A percentile compares a stretch with the other conserved stretches of the same genome.
Conservation (phyloP, 305 asterid genomes). For the Ajuga reptans region DNA sequence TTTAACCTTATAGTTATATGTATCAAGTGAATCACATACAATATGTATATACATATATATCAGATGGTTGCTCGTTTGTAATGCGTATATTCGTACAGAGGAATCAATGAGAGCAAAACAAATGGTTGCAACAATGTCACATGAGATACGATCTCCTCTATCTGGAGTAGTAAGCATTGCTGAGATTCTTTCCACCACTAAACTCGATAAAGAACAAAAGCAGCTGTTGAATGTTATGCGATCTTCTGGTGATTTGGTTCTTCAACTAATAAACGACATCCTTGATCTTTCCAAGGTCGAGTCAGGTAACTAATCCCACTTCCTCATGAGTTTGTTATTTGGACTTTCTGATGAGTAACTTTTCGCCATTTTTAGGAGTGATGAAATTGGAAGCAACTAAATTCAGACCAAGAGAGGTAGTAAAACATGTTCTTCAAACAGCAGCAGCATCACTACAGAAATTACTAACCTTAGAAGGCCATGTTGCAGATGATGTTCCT, state of each 20-base stretch:
- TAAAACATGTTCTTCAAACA: slow-evolving; percentile 86
- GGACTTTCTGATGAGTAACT: too few relatives aligned
- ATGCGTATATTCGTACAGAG: too few relatives aligned
- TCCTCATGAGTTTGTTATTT: too few relatives aligned
- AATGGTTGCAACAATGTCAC: slow-evolving; percentile 97
- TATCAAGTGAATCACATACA: too few relatives aligned
- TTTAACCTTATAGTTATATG: too few relatives aligned
- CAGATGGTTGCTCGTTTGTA: too few relatives aligned
- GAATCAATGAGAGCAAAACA: slow-evolving; percentile 94
- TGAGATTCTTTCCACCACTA: slow-evolving; percentile 72
- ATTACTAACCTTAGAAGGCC: slow-evolving; percentile 66
- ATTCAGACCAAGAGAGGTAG: slow-evolving; percentile 89
- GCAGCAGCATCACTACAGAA: slow-evolving; percentile 88
- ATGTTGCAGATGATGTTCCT: slow-evolving; percentile 79
- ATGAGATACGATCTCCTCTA: slow-evolving; percentile 86
- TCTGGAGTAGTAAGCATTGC: slow-evolving; percentile 96
- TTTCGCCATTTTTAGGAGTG: slow-evolving; percentile 64
- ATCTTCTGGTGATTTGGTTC: slow-evolving; percentile 89
- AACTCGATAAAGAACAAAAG: slow-evolving; percentile 69
- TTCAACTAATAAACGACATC: slow-evolving; percentile 78
- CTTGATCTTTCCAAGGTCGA: slow-evolving; percentile 94
- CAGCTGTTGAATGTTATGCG: slow-evolving; percentile 68
- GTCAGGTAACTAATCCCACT: slow-evolving; percentile 79
- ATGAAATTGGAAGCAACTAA: slow-evolving; percentile 89
- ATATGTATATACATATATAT: too few relatives aligned